A percentile compares a stretch with the other conserved stretches of the same genome.
Conservation (phyloP, 176 grass and related monocot genomes). For the Oryza brachyantha region DNA sequence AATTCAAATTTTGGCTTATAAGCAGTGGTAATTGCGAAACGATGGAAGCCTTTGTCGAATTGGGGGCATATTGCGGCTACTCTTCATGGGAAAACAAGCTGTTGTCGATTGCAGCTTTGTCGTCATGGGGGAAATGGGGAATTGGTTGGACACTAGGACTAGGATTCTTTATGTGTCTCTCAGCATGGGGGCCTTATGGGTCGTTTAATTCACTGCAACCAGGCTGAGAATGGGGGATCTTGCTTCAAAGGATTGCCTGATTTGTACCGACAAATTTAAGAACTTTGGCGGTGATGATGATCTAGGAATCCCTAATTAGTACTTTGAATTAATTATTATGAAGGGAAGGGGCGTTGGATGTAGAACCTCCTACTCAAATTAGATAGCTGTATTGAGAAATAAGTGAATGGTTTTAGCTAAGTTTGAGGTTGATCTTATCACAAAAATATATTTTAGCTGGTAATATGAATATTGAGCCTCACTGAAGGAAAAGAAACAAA, state of each 20-base stretch:
- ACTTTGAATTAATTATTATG: neutral
- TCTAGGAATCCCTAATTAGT: neutral
- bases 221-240: neutral
- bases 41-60: too few relatives aligned
- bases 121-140: too few relatives aligned
- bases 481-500: neutral
- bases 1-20: too few relatives aligned
- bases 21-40: too few relatives aligned
- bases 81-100: neutral
- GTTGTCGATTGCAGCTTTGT: too few relatives aligned
- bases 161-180: neutral
- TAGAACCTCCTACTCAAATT: neutral
- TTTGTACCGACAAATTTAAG: neutral
- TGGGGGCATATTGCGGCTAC: neutral
- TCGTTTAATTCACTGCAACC: neutral
- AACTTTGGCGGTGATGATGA: slow-evolving; percentile 5
- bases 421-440: neutral
- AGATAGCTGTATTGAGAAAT: neutral
- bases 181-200: neutral
- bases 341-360: neutral
- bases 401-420: neutral
- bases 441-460: neutral
- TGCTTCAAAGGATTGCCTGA: neutral
- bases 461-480: neutral
- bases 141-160: neutral